Evolutionary conservation across 148 eudicot genomes (phyloP).

Genomic region (Rhododendron molle): DNA sequence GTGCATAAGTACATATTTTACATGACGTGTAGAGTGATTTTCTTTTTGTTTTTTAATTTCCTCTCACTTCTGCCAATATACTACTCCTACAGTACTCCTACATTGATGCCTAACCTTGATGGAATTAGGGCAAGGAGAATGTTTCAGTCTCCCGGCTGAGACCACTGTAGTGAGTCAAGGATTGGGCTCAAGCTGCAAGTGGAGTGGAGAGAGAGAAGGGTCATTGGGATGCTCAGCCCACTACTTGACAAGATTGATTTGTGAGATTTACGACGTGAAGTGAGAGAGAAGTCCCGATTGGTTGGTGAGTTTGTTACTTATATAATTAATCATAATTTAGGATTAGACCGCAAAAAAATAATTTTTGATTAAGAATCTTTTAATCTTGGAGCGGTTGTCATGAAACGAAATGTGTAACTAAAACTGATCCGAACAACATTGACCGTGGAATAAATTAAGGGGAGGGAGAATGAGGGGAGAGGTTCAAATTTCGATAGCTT

Average conservation of each 20-base stretch:
- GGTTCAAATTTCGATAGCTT: conserved; percentile 28
- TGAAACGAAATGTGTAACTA: too few relatives aligned
- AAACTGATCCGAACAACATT: too few relatives aligned
- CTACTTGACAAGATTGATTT: conserved; percentile 21
- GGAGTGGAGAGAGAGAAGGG: not conserved
- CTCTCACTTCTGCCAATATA: not conserved
- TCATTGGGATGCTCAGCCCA: not conserved
- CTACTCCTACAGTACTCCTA: not conserved
- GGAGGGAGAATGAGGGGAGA: not conserved
- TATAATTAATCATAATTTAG: too few relatives aligned
- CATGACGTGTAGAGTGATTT: too few relatives aligned
- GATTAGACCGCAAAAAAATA: accelerated
- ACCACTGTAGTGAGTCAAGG: not conserved
- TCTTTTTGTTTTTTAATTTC: too few relatives aligned
- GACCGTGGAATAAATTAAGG: too few relatives aligned
- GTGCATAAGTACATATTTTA: too few relatives aligned
- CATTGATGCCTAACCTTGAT: not conserved
- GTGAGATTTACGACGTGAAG: conserved; percentile 36
- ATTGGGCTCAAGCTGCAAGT: not conserved
- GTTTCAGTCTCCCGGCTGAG: not conserved
- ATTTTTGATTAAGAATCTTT: too few relatives aligned
- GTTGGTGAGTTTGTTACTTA: too few relatives aligned
- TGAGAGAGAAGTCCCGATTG: not conserved
- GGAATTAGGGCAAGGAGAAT: not conserved
- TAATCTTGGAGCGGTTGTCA: too few relatives aligned